Evolutionary conservation across 2,329 filamentous ascomycete genomes (phyloP), one percentile per base, ranked within the genome.

Genomic region (Rhinocladiella similis): DNA sequence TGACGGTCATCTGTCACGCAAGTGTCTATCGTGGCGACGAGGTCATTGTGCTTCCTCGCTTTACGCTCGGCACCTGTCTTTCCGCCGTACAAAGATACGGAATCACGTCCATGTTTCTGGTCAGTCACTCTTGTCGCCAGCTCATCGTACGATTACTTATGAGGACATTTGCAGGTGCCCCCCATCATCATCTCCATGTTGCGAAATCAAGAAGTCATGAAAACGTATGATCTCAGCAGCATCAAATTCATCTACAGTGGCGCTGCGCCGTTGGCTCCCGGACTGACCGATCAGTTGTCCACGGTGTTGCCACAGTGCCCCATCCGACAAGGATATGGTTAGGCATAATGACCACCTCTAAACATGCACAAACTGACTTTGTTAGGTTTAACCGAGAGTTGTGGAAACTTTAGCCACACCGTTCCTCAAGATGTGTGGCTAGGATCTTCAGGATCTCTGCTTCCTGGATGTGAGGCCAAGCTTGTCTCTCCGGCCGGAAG

Each of bases 141-240:
- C 22, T 25, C 22, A 25, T 25, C 22, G 7, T 25, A 5, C 22
- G 22, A 25, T 25, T 25, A 25, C 22, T 25, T 25, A 25, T 7
- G 4, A 25, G 22, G 22, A 5, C 22, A 5, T 25, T 25, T 25
- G 22, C 22, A 93, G 63, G 89, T 92, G 0, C 90, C 90, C 7
- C 90, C 90, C 0, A 92, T 95, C 65, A 84, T 94, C 54, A 88
- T 94, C 57, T 79, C 83, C 57, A 82, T 94, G 77, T 77, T 87
- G 18, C 88, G 88, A 59, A 85, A 84, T 64, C 78, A 80, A 42
- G 73, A 82, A 0, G 63, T 81, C 0, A 81, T 85, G 61, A 75
- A 80, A 19, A 83, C 88, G 56, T 91, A 86, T 68, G 87, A 94
- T 65, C 75, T 94, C 1, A 87, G 82, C 65, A 86, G 82, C 47